phyloP scores from a whole-genome alignment of 768 basidiomycete genomes.

The Naematelia aurantialba region DNA sequence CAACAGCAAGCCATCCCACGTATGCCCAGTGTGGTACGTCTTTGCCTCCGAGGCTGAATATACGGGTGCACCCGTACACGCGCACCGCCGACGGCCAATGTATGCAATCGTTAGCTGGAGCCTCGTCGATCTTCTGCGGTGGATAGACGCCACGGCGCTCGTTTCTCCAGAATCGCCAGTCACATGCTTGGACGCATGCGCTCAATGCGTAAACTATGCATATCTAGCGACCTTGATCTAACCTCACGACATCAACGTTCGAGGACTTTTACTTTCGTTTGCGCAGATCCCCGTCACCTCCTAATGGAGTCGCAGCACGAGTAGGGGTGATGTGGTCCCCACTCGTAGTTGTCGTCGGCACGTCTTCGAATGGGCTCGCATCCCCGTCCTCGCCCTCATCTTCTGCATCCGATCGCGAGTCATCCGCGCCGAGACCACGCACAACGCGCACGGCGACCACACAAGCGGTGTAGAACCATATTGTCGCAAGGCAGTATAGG shows the following conservation, averaged over 20 bases:
- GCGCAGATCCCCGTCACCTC: background rate
- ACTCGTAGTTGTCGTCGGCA: background rate
- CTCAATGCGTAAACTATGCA: background rate
- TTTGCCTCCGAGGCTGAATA: too few relatives aligned
- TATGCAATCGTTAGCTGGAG: too few relatives aligned
- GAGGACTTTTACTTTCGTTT: background rate
- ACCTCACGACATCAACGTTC: background rate
- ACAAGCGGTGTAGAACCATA: conserved; percentile 86
- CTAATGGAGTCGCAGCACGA: background rate
- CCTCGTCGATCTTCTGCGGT: too few relatives aligned
- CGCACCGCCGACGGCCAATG: too few relatives aligned
- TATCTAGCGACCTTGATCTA: background rate
- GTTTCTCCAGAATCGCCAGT: too few relatives aligned
- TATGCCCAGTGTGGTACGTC: too few relatives aligned
- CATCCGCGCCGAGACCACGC: conserved; percentile 70
- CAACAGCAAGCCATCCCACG: too few relatives aligned
- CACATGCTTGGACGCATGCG: too few relatives aligned
- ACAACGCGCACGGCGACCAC: conserved; percentile 78
- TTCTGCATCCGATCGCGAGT: conserved; percentile 68
- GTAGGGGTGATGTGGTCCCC: background rate
- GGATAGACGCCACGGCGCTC: too few relatives aligned
- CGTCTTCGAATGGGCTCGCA: background rate
- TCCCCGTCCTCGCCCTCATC: conserved; percentile 15
- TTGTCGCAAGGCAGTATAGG: conserved; percentile 56
- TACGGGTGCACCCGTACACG: too few relatives aligned